These are phyloP conservation scores for Bryum argenteum DNA, from an alignment of 225 moss, liverwort and hornwort genomes.

Conservation along the genomic window DNA sequence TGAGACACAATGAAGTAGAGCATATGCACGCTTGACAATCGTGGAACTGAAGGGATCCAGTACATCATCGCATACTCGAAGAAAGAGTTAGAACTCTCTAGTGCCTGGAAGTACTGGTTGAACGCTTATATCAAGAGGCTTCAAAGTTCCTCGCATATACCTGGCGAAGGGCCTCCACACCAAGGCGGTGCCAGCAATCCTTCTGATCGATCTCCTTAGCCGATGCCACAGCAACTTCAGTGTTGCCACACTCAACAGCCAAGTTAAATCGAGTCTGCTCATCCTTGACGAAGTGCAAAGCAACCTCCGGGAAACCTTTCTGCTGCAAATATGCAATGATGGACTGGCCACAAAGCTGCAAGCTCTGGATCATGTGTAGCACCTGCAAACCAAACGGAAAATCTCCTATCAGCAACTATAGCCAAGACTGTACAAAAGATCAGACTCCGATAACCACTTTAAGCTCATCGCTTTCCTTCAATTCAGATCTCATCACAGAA, in stretches of 20 bases:
- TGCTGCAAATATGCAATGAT: conserved; percentile 98
- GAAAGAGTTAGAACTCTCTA: neutral
- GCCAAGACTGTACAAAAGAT: neutral
- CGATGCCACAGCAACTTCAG: conserved; percentile 96
- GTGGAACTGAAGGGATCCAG: no score
- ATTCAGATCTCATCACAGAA: neutral
- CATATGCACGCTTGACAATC: no score
- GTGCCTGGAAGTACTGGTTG: neutral
- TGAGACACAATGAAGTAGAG: neutral
- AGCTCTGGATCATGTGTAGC: conserved; percentile 89
- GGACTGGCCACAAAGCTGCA: conserved; percentile 98
- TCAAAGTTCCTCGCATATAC: conserved; percentile 24
- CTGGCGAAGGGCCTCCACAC: conserved; percentile 96
- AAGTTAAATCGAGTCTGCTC: conserved; percentile 97
- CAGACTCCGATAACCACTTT: neutral
- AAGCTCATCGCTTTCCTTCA: neutral
- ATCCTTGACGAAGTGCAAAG: conserved; percentile 98
- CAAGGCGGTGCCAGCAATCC: conserved; percentile 96
- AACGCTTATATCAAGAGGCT: neutral
- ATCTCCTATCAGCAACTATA: neutral
- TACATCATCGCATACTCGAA: neutral
- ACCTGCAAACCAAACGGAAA: conserved; percentile 49
- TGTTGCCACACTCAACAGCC: conserved; percentile 96
- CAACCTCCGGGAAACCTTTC: conserved; percentile 97
- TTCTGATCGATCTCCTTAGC: conserved; percentile 99